A percentile compares a stretch with the other conserved stretches of the same genome.
These are phyloP conservation scores for Coniella lustricola DNA, from an alignment of 2,329 filamentous ascomycete genomes.

Conservation along the genomic window DNA sequence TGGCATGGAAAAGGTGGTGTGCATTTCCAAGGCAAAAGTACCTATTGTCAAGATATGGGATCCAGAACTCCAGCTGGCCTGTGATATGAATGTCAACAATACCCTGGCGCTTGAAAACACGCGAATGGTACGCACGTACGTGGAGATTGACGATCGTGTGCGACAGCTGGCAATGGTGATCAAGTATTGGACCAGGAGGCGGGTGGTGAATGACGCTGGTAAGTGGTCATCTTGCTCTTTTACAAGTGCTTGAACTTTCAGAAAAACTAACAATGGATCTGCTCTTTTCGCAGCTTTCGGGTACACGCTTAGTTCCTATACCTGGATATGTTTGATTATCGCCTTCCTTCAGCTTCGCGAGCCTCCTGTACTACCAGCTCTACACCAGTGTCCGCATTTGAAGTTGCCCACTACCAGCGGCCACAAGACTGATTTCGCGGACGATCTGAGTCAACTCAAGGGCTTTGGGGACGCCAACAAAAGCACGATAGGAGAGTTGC, in stretches of 20 bases:
- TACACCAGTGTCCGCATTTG: conserved; percentile 67
- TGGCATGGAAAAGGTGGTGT: conserved; percentile 95
- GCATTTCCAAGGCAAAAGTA: conserved; percentile 89
- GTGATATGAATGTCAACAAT: conserved; percentile 99
- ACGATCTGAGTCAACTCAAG: conserved; percentile 68
- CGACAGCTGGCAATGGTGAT: conserved; percentile 91
- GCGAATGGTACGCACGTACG: conserved; percentile 94
- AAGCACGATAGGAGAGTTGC: conserved; percentile 73
- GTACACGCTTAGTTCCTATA: conserved; percentile 93
- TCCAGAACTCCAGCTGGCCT: conserved; percentile 79
- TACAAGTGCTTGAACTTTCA: not conserved
- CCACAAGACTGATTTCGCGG: conserved; percentile 70
- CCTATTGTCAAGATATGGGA: conserved; percentile 99
- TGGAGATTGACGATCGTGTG: conserved; percentile 85
- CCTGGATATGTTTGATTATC: conserved; percentile 98
- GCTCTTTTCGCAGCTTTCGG: conserved; percentile 60
- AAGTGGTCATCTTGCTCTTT: conserved; percentile 30
- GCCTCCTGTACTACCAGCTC: conserved; percentile 74
- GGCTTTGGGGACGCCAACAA: conserved; percentile 75
- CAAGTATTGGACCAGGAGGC: conserved; percentile 92
- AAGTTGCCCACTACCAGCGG: conserved; percentile 57
- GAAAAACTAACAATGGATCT: conserved; percentile 3
- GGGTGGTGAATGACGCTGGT: conserved; percentile 96
- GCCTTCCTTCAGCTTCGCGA: conserved; percentile 87
- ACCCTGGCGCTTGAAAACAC: conserved; percentile 92